Evolutionary conservation across 2,329 filamentous ascomycete genomes (phyloP), one percentile per base, ranked within the genome.

Genomic region (Emergomyces orientalis): DNA sequence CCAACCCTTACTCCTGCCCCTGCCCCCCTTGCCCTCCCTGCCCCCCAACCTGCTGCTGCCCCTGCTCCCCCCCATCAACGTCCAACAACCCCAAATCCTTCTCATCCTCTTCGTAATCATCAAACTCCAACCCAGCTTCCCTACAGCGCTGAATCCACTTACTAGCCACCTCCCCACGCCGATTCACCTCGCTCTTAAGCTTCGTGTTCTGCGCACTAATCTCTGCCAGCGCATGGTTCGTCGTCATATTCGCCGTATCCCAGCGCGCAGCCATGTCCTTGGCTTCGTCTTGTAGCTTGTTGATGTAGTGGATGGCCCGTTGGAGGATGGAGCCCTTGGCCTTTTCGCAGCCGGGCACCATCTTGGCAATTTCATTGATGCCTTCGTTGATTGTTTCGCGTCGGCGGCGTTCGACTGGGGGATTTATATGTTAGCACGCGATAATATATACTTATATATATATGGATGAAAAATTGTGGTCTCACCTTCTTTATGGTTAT

Each of bases 371-470:
- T 76, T 97, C 94, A 72, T 97, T 97, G 70, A 99, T 99, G 59
- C 94, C 94, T 77, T 99, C 94, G 68, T 99, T 99, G 75, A 99
- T 99, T 0, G 94, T 97, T 77, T 99, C 94, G 66, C 94, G 90
- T 54, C 94, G 91, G 64, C 94, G 90, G 65, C 94, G 91, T 78
- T 99, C 94, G 65, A 99, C 94, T 97, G 62, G 17, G 8, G 25
- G 49, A 22, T 39, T 37, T n/a, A n/a, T 11, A 62, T 4, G 54
- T 56, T 63, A 54, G 22, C 1, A 22, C 2, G 60, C 19, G 51
- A 7, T 37, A 34, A 11, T 7, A 45, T 22, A 17, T 32, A 32
- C 3, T 32, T 32, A 7, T 58, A 22, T 47, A 47, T 5, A 49
- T 8, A 25, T 14, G 17, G 39, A 39, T 8, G 19, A 32, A 17